Base-by-base conservation (phyloP, 192 early-diverging fungal species). In the Backusella sp. region DNA sequence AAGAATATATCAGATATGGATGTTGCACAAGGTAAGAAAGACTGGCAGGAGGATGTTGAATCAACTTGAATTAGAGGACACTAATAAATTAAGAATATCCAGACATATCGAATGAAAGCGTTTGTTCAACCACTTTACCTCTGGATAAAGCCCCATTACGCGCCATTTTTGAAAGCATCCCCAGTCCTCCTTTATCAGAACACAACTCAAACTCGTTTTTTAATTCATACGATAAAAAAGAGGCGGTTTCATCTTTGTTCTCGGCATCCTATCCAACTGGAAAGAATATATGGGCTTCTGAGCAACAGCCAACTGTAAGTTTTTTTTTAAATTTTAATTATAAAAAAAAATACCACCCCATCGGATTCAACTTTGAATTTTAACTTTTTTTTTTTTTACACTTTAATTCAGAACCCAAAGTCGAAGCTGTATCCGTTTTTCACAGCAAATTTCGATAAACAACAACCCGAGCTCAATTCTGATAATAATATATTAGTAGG, bases 271-370 rank as follows among this genome's bases (percentile, higher is more conserved):
- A 69, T 12, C 35, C 68, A 4, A 69, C 68, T 4, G 68, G 68
- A 14, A 69, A 69, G 36, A 69, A 69, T 14, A 69, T 69, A 69
- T 69, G 68, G 68, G 68, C 68, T n/a, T 69, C 68, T 12, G 56
- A 62, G 21, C 56, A 62, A 28, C 56, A 23, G 1, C 4, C 56
- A 28, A 62, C 23, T 11, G 56, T 62, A 62, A 28, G 56, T 28
- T 62, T 62, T 26, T 62, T n/a, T n/a, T n/a, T n/a, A n/a, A n/a
- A n/a, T n/a, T n/a, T 62, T 28, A 32, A 32, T 3, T 32, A 26
- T 69, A 23, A 23, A 12, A 69, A 69, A 67, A 5, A 44, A 44
- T 1, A 44, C 12, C 3, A 44, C 1, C 4, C 42, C 15, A 41
- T 41, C 15, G 4, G 14, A 44, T 62, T 21, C 26, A 62, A 21